phyloP scores from a whole-genome alignment of 2,329 filamentous ascomycete species.

The Aspergillus awamori region DNA sequence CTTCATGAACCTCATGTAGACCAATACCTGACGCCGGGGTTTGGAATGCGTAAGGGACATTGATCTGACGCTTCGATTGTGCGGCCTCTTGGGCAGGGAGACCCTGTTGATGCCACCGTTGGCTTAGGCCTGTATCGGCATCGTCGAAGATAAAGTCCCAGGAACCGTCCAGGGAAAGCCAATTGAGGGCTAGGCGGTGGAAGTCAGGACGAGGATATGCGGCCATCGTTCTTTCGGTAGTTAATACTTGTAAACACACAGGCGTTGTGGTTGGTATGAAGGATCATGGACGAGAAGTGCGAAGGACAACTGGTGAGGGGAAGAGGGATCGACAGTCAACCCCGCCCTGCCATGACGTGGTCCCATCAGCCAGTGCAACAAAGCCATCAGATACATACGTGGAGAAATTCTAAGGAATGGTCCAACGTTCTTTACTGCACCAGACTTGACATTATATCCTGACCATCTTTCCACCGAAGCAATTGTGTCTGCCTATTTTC shows the following conservation, averaged over 20 bases:
- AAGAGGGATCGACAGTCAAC: not conserved
- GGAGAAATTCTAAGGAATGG: too few species aligned
- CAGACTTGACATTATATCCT: too few species aligned
- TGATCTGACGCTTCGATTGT: conserved; percentile 56
- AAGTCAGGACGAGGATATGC: conserved; percentile 68
- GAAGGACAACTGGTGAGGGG: not conserved
- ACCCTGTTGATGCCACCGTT: conserved; percentile 58
- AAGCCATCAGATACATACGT: too few species aligned
- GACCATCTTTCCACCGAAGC: too few species aligned
- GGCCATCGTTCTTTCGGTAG: not conserved
- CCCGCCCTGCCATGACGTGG: too few species aligned
- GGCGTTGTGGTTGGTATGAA: not conserved
- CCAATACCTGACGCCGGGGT: conserved; percentile 64
- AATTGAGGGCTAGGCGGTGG: conserved; percentile 57
- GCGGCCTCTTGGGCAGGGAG: conserved; percentile 47
- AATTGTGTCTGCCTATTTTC: too few species aligned
- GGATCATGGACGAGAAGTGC: not conserved
- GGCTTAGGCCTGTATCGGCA: conserved; percentile 57
- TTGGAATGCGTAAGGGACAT: conserved; percentile 69
- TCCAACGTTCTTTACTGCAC: too few species aligned
- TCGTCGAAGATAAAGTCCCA: conserved; percentile 71
- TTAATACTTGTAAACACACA: not conserved
- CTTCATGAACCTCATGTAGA: conserved; percentile 65
- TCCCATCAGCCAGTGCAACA: too few species aligned
- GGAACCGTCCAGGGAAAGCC: conserved; percentile 63